Percentiles rank a stretch among this genome's conserved stretches.
Evolutionary conservation across 129 eudicot species (phyloP).

Genomic region (Artemisia argyi): DNA sequence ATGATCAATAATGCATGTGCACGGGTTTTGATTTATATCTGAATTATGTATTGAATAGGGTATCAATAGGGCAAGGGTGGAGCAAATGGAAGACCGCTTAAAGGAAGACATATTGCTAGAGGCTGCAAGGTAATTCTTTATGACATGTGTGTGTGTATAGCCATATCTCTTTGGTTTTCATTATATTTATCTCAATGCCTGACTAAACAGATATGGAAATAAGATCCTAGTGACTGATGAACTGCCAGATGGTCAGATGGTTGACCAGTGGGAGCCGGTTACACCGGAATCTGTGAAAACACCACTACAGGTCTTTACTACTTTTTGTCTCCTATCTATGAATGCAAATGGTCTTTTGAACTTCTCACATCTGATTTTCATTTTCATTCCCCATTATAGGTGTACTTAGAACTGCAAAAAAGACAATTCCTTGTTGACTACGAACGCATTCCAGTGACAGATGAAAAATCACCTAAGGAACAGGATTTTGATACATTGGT

Average conservation of each 20-base stretch:
- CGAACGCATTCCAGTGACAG: constrained; percentile 94
- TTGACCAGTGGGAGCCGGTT: constrained; percentile 99
- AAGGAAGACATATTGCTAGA: constrained; percentile 86
- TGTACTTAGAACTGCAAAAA: constrained; percentile 74
- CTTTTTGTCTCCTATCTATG: constrained; percentile 15
- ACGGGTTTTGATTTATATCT: constrained; percentile 11
- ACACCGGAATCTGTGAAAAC: constrained; percentile 80
- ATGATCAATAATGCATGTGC: background rate
- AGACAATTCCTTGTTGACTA: constrained; percentile 72
- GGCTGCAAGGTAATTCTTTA: constrained; percentile 69
- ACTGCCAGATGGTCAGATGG: constrained; percentile 99
- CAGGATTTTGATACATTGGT: constrained; percentile 95
- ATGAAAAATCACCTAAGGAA: constrained; percentile 97
- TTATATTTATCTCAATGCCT: constrained; percentile 22
- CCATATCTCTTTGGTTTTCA: constrained; percentile 1
- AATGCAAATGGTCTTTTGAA: constrained; percentile 4
- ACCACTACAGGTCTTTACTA: constrained; percentile 71
- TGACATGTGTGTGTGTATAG: constrained; percentile 4
- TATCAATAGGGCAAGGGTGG: constrained; percentile 91
- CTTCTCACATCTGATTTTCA: background rate
- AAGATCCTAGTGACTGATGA: constrained; percentile 98
- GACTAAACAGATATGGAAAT: constrained; percentile 76
- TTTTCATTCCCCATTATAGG: constrained; percentile 43
- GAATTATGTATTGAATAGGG: constrained; percentile 60
- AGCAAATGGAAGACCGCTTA: constrained; percentile 95